Percentiles rank a stretch among this genome's conserved stretches.
Conservation (phyloP, 1,139 yeast species). For the Tardiomyces digboiensis region DNA sequence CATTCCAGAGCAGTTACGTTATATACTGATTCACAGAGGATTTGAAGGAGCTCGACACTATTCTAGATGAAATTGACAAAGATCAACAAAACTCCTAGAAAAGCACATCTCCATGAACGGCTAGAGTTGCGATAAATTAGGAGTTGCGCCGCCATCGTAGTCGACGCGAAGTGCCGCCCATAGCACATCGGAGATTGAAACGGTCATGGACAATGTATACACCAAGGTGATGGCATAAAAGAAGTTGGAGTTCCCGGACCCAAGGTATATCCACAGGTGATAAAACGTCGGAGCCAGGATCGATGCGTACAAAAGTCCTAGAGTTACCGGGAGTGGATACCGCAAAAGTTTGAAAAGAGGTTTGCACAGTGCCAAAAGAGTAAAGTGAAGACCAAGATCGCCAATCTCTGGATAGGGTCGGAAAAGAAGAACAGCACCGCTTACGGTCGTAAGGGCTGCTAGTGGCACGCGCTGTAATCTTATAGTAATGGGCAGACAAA, state of each 20-base stretch:
- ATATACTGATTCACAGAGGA: background rate
- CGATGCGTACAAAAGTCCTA: slow-evolving; percentile 39
- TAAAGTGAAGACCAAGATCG: slow-evolving; percentile 63
- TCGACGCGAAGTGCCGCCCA: slow-evolving; percentile 77
- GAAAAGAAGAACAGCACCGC: slow-evolving; percentile 62
- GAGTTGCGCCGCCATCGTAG: slow-evolving; percentile 42
- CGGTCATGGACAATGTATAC: slow-evolving; percentile 62
- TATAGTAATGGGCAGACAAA: slow-evolving; percentile 64
- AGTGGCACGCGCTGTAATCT: slow-evolving; percentile 49
- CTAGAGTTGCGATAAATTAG: slow-evolving; percentile 11
- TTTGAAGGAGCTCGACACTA: background rate
- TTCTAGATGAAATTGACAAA: background rate
- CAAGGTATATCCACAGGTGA: slow-evolving; percentile 89
- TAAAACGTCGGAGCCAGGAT: slow-evolving; percentile 81
- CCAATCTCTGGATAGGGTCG: slow-evolving; percentile 87
- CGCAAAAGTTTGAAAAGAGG: slow-evolving; percentile 33
- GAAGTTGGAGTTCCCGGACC: slow-evolving; percentile 93
- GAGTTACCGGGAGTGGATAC: slow-evolving; percentile 34
- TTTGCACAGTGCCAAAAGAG: slow-evolving; percentile 49
- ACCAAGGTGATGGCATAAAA: slow-evolving; percentile 89
- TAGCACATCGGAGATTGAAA: slow-evolving; percentile 63
- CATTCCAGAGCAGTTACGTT: too few relatives aligned
- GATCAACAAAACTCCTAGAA: background rate
- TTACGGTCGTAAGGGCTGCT: slow-evolving; percentile 52
- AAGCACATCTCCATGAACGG: too few relatives aligned